A percentile compares a stretch with the other conserved stretches of the same genome.
Evolutionary conservation across 306 rosid species (phyloP).

Genomic region (Crotalaria pallida): DNA sequence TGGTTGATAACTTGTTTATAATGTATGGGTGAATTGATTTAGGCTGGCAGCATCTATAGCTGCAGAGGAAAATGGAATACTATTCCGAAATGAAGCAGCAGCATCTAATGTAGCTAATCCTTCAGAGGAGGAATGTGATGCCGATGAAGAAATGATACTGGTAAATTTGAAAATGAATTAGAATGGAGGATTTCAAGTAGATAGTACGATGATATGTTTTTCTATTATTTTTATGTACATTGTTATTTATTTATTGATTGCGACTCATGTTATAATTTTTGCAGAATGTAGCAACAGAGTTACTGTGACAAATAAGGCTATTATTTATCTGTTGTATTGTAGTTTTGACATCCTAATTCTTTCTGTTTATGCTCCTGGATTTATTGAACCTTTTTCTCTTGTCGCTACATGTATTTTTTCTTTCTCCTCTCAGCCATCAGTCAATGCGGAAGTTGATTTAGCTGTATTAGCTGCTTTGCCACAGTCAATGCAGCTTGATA

Average conservation of each 20-base stretch:
- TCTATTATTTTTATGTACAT: not conserved
- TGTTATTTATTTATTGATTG: constrained; percentile 1
- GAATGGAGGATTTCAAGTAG: constrained; percentile 8
- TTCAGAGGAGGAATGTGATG: constrained; percentile 42
- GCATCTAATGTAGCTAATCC: constrained; percentile 32
- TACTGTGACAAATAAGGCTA: not conserved
- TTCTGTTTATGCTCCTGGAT: not conserved
- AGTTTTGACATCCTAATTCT: constrained; percentile 10
- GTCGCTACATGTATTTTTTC: not conserved
- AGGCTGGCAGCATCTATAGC: constrained; percentile 88
- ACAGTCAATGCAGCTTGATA: constrained; percentile 78
- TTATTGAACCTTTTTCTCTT: not conserved
- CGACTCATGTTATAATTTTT: not conserved
- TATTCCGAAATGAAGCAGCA: constrained; percentile 28
- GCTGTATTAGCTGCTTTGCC: constrained; percentile 86
- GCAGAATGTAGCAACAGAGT: not conserved
- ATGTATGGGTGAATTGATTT: constrained; percentile 36
- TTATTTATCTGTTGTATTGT: not conserved
- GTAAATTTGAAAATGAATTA: constrained; percentile 33
- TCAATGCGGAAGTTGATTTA: constrained; percentile 60
- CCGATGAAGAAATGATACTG: constrained; percentile 63
- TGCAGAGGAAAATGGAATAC: constrained; percentile 57
- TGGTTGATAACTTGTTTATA: constrained; percentile 13
- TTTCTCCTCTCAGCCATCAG: constrained; percentile 48
- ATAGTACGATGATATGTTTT: constrained; percentile 5